Conservation (phyloP, 768 basidiomycete species). For the Asterophora parasitica region DNA sequence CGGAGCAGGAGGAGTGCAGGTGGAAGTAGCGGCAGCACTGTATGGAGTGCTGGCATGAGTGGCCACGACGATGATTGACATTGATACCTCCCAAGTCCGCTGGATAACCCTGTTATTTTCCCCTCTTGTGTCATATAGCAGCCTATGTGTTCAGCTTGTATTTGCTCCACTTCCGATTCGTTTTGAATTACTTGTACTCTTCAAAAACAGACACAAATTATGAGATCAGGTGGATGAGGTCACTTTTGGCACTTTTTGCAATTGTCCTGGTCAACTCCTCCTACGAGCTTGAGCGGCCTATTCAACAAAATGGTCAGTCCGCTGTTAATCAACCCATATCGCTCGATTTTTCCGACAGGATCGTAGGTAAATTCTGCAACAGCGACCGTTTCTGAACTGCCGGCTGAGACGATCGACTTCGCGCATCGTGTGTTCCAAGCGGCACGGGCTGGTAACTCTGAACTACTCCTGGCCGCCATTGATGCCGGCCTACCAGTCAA, state of each 20-base stretch:
- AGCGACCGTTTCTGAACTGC: slow-evolving; percentile 24
- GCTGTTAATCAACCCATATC: not conserved
- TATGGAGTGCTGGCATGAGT: slow-evolving; percentile 85
- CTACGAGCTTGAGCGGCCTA: too few relatives aligned
- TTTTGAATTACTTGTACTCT: too few relatives aligned
- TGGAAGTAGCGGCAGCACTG: slow-evolving; percentile 73
- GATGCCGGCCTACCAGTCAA: slow-evolving; percentile 68
- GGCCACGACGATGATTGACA: slow-evolving; percentile 39
- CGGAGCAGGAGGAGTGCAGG: slow-evolving; percentile 56
- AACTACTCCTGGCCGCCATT: slow-evolving; percentile 52
- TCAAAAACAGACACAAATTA: not conserved
- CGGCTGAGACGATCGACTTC: slow-evolving; percentile 44
- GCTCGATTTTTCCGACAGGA: not conserved
- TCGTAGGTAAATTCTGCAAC: not conserved
- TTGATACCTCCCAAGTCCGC: not conserved
- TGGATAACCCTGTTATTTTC: not conserved
- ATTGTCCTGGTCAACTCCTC: too few relatives aligned
- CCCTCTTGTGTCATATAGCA: not conserved
- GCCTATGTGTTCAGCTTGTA: not conserved
- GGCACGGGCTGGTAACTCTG: slow-evolving; percentile 54
- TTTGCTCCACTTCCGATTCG: not conserved
- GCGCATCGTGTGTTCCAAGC: slow-evolving; percentile 75
- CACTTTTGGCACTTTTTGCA: too few relatives aligned
- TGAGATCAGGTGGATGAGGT: too few relatives aligned
- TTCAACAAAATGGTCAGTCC: slow-evolving; percentile 6